Evolutionary conservation across 345 rosid genomes (phyloP).

Genomic region (Geranium brycei): DNA sequence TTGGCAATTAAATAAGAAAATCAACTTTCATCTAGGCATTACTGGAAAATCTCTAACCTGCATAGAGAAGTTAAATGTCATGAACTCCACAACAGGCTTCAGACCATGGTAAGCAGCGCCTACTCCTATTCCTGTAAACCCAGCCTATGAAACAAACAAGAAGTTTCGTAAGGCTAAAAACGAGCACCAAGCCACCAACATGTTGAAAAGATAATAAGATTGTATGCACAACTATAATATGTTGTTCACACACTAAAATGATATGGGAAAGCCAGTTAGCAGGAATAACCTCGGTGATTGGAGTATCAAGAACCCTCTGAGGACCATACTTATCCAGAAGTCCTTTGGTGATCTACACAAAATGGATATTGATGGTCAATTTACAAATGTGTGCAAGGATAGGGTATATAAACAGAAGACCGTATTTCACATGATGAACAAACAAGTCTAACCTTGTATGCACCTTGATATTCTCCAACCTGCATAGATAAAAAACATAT

Average conservation of each 20-base stretch:
- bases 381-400: not conserved
- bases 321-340: constrained; percentile 86
- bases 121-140: constrained; percentile 91
- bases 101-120: constrained; percentile 92
- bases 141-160: constrained; percentile 50
- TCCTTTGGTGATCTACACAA: constrained; percentile 53
- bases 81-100: constrained; percentile 75
- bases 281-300: constrained; percentile 66
- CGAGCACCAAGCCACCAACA: not conserved
- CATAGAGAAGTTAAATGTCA: constrained; percentile 92
- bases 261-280: not conserved
- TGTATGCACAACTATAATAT: not conserved
- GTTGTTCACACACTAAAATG: not conserved
- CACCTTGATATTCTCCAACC: constrained; percentile 99
- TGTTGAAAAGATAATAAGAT: not conserved
- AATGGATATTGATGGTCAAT: constrained; percentile 7
- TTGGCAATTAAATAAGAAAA: not conserved
- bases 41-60: constrained; percentile 40
- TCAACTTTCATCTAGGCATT: not conserved
- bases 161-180: not conserved
- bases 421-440: not conserved
- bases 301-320: constrained; percentile 86
- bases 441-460: constrained; percentile 70
- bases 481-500: constrained; percentile 17
- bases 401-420: not conserved